Percentiles rank a stretch among this genome's conserved stretches.
Evolutionary conservation across 768 basidiomycete species (phyloP).

Genomic region (Lactarius evosmus): DNA sequence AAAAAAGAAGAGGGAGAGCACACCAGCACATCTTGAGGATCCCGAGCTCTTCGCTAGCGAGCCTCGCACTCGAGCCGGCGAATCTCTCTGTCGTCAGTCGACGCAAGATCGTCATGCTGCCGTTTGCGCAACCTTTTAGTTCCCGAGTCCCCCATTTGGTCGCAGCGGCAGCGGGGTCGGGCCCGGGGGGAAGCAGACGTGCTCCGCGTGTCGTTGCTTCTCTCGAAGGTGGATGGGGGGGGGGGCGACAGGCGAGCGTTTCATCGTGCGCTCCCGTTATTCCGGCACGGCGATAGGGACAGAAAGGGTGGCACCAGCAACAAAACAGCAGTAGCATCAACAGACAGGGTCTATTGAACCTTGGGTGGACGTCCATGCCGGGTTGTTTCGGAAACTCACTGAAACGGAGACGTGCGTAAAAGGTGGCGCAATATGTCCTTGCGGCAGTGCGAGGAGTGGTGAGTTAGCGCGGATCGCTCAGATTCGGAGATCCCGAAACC

Average conservation of each 20-base stretch:
- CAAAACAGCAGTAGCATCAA: too few species aligned
- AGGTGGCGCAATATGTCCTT: background rate
- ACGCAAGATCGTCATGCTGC: conserved; percentile 47
- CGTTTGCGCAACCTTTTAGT: conserved; percentile 21
- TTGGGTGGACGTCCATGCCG: background rate
- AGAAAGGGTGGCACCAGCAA: conserved; percentile 31
- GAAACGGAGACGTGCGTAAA: background rate
- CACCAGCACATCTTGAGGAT: conserved; percentile 53
- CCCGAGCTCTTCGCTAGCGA: conserved; percentile 55
- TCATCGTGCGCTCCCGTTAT: conserved; percentile 17
- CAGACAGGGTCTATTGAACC: background rate
- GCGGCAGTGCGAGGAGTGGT: background rate
- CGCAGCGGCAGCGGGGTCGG: background rate
- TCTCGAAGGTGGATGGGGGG: background rate
- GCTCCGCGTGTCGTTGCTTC: background rate
- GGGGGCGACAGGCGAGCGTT: background rate
- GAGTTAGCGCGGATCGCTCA: background rate
- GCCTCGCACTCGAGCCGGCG: conserved; percentile 73
- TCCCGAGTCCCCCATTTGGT: background rate
- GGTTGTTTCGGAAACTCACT: background rate
- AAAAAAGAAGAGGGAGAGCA: background rate
- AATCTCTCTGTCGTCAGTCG: conserved; percentile 61
- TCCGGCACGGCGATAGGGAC: conserved; percentile 56
- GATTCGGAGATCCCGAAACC: background rate
- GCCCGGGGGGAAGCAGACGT: too few species aligned